Percentiles rank a stretch among this genome's conserved stretches.
These are phyloP conservation scores for Astragalus membranaceus DNA, from an alignment of 306 rosid species.

Conservation along the genomic window DNA sequence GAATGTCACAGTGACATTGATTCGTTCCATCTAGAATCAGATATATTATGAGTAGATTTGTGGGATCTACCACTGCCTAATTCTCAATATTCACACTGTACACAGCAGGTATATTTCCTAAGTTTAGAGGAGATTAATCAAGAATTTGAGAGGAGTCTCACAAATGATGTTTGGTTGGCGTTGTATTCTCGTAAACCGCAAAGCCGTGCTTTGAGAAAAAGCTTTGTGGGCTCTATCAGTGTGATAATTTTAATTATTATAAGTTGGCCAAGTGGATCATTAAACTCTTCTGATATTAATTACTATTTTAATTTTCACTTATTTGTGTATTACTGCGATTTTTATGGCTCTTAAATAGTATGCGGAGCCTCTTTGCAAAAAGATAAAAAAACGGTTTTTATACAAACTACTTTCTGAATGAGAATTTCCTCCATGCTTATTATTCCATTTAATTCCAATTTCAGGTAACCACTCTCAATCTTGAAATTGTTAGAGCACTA, in stretches of 20 bases:
- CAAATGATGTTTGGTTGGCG: background rate
- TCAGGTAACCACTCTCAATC: conserved; percentile 92
- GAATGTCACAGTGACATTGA: background rate
- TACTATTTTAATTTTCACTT: background rate
- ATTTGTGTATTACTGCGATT: background rate
- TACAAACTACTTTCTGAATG: background rate
- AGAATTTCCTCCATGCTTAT: conserved; percentile 12
- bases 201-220: background rate
- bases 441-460: conserved; percentile 20
- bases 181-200: background rate
- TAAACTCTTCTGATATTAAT: background rate
- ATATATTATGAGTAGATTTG: background rate
- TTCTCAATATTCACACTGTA: background rate
- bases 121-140: background rate
- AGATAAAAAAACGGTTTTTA: background rate
- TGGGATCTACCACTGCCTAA: background rate
- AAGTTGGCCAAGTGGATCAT: background rate
- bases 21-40: background rate
- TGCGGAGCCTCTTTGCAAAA: background rate
- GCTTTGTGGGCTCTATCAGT: background rate
- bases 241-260: background rate
- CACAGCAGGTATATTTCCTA: background rate
- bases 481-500: conserved; percentile 85
- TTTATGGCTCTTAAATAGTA: background rate
- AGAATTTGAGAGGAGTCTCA: background rate